phyloP scores from a whole-genome alignment of 441 rosid species.

The Jatropha podagrica region DNA sequence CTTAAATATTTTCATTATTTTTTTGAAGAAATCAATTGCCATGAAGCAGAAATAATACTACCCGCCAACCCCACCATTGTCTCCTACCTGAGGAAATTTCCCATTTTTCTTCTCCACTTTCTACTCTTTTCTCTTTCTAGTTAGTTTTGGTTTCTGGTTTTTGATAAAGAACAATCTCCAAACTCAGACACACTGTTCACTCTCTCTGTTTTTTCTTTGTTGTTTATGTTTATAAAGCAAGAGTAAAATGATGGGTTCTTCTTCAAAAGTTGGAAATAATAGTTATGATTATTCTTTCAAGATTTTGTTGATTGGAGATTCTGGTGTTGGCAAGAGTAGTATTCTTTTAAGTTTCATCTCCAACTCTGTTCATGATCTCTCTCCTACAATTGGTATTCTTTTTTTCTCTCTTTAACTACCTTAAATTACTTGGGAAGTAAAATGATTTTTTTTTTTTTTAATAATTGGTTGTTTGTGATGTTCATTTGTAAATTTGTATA shows the following conservation, averaged over 20 bases:
- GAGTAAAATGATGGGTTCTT: constrained; percentile 28
- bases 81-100: constrained; percentile 37
- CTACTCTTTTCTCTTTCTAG: neutral
- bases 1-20: neutral
- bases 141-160: neutral
- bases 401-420: neutral
- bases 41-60: constrained; percentile 6
- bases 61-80: constrained; percentile 38
- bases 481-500: neutral
- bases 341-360: constrained; percentile 63
- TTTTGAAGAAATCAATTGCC: neutral
- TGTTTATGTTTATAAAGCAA: neutral
- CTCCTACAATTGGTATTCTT: constrained; percentile 61
- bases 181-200: neutral
- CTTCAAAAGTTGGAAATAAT: constrained; percentile 31
- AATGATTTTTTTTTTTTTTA: neutral
- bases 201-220: neutral
- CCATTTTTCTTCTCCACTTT: neutral
- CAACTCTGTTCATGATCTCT: constrained; percentile 40
- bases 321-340: constrained; percentile 78
- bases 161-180: neutral
- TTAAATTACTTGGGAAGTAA: neutral
- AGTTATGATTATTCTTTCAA: constrained; percentile 66
- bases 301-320: constrained; percentile 67
- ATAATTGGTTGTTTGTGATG: neutral